phyloP scores from a whole-genome alignment of 2,329 filamentous ascomycete genomes.

The Golovinomyces cichoracearum region DNA sequence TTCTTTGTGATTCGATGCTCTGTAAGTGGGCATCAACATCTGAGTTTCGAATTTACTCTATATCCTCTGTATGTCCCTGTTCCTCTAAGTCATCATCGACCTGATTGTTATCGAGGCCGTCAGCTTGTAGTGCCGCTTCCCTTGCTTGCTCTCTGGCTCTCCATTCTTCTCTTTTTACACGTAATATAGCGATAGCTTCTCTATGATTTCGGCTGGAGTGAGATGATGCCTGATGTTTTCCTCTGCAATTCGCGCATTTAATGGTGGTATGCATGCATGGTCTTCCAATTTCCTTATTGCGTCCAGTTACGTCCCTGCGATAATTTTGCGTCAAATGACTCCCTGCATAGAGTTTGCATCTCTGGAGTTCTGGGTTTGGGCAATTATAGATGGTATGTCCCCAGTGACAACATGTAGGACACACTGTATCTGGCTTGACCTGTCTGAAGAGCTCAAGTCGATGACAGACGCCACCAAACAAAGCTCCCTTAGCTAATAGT shows the following conservation, averaged over 20 bases:
- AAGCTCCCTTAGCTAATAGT: background rate
- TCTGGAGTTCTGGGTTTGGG: background rate
- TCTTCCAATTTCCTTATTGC: background rate
- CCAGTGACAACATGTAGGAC: background rate
- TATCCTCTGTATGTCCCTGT: no score
- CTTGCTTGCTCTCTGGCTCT: background rate
- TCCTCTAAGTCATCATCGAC: no score
- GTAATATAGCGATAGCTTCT: background rate
- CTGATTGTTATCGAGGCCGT: background rate
- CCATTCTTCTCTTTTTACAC: background rate
- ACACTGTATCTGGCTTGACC: background rate
- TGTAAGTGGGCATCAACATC: no score
- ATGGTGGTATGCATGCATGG: background rate
- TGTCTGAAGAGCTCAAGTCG: background rate
- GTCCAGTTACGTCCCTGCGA: background rate
- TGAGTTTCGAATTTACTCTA: no score
- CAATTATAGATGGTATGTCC: background rate
- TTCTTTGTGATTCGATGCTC: background rate
- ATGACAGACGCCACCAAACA: background rate
- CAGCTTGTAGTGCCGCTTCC: background rate
- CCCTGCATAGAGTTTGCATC: background rate
- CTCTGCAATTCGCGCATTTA: background rate
- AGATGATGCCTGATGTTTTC: background rate
- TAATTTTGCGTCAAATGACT: background rate
- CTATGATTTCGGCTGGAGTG: background rate